Evolutionary conservation across 2,329 filamentous ascomycete species (phyloP), one percentile per base, ranked within the genome.

Genomic region (Verticillium albo-atrum): DNA sequence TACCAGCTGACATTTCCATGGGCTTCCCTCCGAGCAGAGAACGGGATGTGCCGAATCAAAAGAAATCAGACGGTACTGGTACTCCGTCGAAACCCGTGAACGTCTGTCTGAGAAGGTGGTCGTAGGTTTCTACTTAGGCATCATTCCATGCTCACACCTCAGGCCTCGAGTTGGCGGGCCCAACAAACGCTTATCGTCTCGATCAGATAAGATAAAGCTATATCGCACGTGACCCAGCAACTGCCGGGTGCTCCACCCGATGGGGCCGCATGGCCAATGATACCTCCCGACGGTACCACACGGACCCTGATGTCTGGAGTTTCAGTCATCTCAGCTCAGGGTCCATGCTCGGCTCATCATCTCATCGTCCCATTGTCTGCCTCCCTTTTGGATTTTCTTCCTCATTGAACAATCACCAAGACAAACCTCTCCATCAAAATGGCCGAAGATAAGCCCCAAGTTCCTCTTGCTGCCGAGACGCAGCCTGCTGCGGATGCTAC

Each of bases 361-460:
- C 27, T 28, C 52, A 37, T 56, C 34, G 10, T 47, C 25, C 35
- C 54, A 37, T 23, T 20, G n/a, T 25, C 54, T 20, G n/a, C 15
- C 54, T 37, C 17, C n/a, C 47, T 27, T 56, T 17, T 27, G 28
- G 14, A 20, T 28, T 30, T 23, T 12, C 25, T 25, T 23, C 26
- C 26, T 32, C 52, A 54, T 23, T 25, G 3, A 32, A 10, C 4
- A n/a, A 54, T n/a, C 27, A 23, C 23, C 9, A 14, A 30, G 4
- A 4, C 5, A 15, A 15, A 23, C 25, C 28, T 47, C 7, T 28
- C 14, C 54, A 27, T 25, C 51, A 57, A 27, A 12, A 57, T 57
- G 55, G 37, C 55, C 42, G 55, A 57, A 15, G n/a, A 50, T 4
- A 57, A 57, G 28, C 55, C 55, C 23, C 55, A 26, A 17, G n/a